These are phyloP conservation scores for Colletotrichum agaves DNA, from an alignment of 2,329 filamentous ascomycete species.

Conservation along the genomic window DNA sequence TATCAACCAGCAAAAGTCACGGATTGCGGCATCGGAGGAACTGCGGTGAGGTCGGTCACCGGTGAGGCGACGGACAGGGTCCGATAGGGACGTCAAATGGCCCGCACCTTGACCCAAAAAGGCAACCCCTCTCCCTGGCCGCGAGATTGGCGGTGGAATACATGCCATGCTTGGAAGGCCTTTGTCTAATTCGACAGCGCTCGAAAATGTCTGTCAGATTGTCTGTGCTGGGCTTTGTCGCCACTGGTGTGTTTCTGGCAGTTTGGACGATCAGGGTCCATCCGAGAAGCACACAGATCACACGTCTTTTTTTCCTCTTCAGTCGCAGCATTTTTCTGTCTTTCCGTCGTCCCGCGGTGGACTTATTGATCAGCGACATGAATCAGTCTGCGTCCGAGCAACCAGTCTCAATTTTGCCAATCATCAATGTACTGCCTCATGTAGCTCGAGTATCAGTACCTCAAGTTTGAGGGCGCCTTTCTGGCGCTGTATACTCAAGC, in stretches of 20 bases:
- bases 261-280: slow-evolving; percentile 35
- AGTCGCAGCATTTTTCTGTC: background rate
- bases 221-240: background rate
- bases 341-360: slow-evolving; percentile 1
- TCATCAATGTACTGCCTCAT: background rate
- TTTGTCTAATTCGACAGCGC: background rate
- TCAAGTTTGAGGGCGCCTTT: background rate
- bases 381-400: slow-evolving; percentile 11
- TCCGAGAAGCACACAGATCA: slow-evolving; percentile 14
- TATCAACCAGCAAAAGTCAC: background rate
- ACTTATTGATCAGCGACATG: slow-evolving; percentile 1
- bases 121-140: background rate
- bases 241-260: slow-evolving; percentile 34
- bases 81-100: slow-evolving; percentile 6
- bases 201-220: slow-evolving; percentile 6
- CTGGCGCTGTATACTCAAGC: background rate
- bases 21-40: slow-evolving; percentile 23
- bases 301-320: background rate
- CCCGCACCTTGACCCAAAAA: slow-evolving; percentile 16
- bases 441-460: slow-evolving; percentile 8
- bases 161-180: background rate
- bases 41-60: slow-evolving; percentile 27
- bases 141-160: background rate
- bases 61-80: slow-evolving; percentile 25
- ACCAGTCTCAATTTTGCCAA: background rate